Evolutionary conservation across 305 asterid genomes (phyloP).

Genomic region (Solanum hybrid): DNA sequence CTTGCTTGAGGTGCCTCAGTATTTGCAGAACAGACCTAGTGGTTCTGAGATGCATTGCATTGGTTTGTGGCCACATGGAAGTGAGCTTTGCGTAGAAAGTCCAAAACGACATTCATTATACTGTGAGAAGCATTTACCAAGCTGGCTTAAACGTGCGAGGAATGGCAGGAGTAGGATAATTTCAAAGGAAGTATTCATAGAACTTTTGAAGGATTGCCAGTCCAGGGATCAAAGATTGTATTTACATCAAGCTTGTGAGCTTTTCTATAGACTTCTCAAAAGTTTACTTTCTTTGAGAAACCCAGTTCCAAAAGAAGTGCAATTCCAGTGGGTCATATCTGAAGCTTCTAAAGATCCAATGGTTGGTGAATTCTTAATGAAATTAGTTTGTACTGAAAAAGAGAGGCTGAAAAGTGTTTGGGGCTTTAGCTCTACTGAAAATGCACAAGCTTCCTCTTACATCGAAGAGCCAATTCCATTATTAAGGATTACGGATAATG

Average conservation of each 20-base stretch:
- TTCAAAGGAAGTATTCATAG: slow-evolving; percentile 87
- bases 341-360: slow-evolving; percentile 78
- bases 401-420: slow-evolving; percentile 67
- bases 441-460: slow-evolving; percentile 30
- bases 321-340: slow-evolving; percentile 86
- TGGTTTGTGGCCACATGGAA: slow-evolving; percentile 52
- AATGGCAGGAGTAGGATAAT: slow-evolving; percentile 91
- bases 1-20: slow-evolving; percentile 29
- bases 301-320: slow-evolving; percentile 88
- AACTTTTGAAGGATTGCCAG: slow-evolving; percentile 60
- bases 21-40: slow-evolving; percentile 19
- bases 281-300: slow-evolving; percentile 73
- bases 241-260: slow-evolving; percentile 91
- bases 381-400: slow-evolving; percentile 66
- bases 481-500: slow-evolving; percentile 26
- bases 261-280: slow-evolving; percentile 84
- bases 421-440: slow-evolving; percentile 48
- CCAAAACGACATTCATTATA: slow-evolving; percentile 76
- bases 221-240: slow-evolving; percentile 67
- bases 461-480: slow-evolving; percentile 32
- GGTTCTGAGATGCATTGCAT: slow-evolving; percentile 52
- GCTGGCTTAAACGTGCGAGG: slow-evolving; percentile 99
- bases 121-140: slow-evolving; percentile 90
- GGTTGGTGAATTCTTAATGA: slow-evolving; percentile 52
- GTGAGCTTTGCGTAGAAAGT: slow-evolving; percentile 52